phyloP scores from a whole-genome alignment of 2,329 filamentous ascomycete species.

The Kalaharituber pfeilii region DNA sequence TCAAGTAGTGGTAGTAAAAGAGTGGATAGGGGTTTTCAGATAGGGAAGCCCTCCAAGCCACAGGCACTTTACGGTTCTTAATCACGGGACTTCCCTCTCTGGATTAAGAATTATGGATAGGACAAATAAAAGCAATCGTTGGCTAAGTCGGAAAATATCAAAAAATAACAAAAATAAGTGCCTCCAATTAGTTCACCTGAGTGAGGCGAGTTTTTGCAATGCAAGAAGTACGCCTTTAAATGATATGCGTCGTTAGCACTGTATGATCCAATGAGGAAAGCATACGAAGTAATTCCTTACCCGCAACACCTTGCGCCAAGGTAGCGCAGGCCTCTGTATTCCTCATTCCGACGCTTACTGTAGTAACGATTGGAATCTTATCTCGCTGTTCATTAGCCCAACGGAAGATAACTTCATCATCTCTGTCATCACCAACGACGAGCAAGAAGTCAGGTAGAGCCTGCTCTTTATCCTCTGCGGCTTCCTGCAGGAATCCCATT shows the following conservation, averaged over 20 bases:
- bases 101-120: too few relatives aligned
- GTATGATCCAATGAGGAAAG: neutral
- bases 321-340: conserved; percentile 80
- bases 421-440: conserved; percentile 75
- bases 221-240: conserved; percentile 23
- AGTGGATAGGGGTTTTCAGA: too few relatives aligned
- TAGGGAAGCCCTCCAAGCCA: too few relatives aligned
- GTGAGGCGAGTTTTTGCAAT: conserved; percentile 20
- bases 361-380: conserved; percentile 52
- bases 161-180: conserved; percentile 5
- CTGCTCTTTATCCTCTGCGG: conserved; percentile 25
- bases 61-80: too few relatives aligned
- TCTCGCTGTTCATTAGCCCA: conserved; percentile 62
- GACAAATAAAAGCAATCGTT: too few relatives aligned
- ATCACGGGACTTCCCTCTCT: too few relatives aligned
- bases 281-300: conserved; percentile 29
- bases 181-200: conserved; percentile 16
- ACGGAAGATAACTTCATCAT: conserved; percentile 83
- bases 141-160: too few relatives aligned
- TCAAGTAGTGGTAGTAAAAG: too few relatives aligned
- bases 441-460: conserved; percentile 60
- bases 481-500: conserved; percentile 40
- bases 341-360: conserved; percentile 68
- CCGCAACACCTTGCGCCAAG: conserved; percentile 78
- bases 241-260: neutral